phyloP scores from a whole-genome alignment of 129 eudicot genomes.

The Kitagawia praeruptora region DNA sequence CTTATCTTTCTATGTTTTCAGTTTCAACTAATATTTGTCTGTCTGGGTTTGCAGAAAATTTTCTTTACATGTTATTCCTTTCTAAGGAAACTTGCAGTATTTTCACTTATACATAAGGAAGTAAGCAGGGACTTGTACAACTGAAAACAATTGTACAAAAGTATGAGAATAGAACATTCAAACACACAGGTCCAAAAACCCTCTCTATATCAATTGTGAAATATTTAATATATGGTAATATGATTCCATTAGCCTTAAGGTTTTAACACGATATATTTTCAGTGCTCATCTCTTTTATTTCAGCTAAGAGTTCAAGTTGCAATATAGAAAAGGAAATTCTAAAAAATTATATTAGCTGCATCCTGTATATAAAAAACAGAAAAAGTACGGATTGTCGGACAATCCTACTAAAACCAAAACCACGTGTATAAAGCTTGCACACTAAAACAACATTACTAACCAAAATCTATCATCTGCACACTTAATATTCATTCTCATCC shows the following conservation, averaged over 20 bases:
- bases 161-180: not conserved
- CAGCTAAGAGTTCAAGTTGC: not conserved
- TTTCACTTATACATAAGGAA: not conserved
- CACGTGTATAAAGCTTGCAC: not conserved
- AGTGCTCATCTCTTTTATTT: not conserved
- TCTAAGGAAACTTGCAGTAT: not conserved
- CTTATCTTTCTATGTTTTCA: not conserved
- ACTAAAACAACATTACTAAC: not conserved
- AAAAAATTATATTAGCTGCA: not conserved
- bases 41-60: not conserved
- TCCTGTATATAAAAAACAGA: not conserved
- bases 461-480: not conserved
- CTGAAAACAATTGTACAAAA: not conserved
- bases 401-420: not conserved
- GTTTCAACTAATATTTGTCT: not conserved
- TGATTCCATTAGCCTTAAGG: not conserved
- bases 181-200: not conserved
- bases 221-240: too few relatives aligned
- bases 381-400: not conserved
- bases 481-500: not conserved
- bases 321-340: not conserved
- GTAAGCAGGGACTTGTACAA: not conserved
- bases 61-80: not conserved
- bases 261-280: not conserved
- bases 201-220: not conserved